These are phyloP conservation scores for Geotrichum bryndzae DNA, from an alignment of 1,139 yeast genomes.

Conservation along the genomic window DNA sequence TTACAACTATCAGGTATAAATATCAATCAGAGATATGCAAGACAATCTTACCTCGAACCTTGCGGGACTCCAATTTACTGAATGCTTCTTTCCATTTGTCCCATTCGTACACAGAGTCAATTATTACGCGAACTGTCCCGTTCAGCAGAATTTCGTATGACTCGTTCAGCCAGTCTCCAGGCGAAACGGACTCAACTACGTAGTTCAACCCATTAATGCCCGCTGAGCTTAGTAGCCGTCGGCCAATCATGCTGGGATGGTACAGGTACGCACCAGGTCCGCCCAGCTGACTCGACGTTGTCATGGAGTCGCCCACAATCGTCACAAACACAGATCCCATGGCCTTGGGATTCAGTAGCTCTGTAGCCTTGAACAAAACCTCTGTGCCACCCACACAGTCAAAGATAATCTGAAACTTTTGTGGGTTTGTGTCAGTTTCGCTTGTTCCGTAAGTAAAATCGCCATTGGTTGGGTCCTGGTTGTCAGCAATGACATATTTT, in stretches of 20 bases:
- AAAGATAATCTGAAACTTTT: conserved; percentile 14
- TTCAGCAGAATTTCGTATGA: conserved; percentile 39
- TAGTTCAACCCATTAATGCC: conserved; percentile 32
- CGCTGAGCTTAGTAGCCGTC: conserved; percentile 27
- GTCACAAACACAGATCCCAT: conserved; percentile 45
- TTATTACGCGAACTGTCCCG: conserved; percentile 41
- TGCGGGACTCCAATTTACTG: conserved; percentile 42
- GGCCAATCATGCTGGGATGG: conserved; percentile 33
- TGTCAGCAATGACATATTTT: conserved; percentile 13
- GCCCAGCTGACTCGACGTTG: conserved; percentile 23
- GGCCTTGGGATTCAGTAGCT: conserved; percentile 39
- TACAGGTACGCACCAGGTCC: conserved; percentile 22
- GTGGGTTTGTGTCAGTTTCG: background rate
- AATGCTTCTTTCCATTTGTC: conserved; percentile 48
- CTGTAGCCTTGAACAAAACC: conserved; percentile 25
- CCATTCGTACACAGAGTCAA: conserved; percentile 51
- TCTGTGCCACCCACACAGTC: conserved; percentile 29
- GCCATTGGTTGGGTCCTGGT: conserved; percentile 2
- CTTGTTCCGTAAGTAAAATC: conserved; percentile 8
- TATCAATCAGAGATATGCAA: conserved; percentile 17
- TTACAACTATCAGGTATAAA: background rate
- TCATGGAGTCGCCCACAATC: conserved; percentile 46
- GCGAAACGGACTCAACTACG: conserved; percentile 24
- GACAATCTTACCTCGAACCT: conserved; percentile 60
- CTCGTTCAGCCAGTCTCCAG: conserved; percentile 27